Evolutionary conservation across 2,329 filamentous ascomycete species (phyloP).

Genomic region (Apiospora pterosperma): DNA sequence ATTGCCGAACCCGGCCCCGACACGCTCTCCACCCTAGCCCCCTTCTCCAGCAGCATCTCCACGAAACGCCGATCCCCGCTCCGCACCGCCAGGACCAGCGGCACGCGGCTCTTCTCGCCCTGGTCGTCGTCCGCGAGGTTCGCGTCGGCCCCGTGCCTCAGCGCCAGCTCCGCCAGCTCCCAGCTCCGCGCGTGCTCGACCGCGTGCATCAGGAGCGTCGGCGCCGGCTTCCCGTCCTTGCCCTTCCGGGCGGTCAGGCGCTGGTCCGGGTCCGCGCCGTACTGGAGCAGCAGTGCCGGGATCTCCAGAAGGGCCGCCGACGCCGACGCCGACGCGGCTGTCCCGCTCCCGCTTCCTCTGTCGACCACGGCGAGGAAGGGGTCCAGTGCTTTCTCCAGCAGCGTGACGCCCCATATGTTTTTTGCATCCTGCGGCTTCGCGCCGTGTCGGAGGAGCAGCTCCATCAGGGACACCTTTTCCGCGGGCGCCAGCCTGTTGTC

Average conservation of each 20-base stretch:
- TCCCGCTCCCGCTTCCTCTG: neutral
- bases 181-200: neutral
- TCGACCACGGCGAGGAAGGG: neutral
- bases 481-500: neutral
- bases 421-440: neutral
- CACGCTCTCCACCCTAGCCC: neutral
- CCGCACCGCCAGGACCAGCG: slow-evolving; percentile 25
- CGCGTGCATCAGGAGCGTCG: slow-evolving; percentile 7
- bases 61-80: slow-evolving; percentile 25
- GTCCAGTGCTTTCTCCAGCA: neutral
- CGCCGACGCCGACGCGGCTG: slow-evolving; percentile 6
- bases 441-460: neutral
- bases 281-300: slow-evolving; percentile 3
- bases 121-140: slow-evolving; percentile 1
- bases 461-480: neutral
- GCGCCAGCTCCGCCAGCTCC: slow-evolving; percentile 4
- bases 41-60: slow-evolving; percentile 21
- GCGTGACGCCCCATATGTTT: neutral
- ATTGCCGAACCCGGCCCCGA: neutral
- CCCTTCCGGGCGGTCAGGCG: neutral
- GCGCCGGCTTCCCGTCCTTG: neutral
- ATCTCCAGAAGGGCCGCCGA: slow-evolving; percentile 7
- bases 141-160: neutral
- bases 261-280: slow-evolving; percentile 26
- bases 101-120: neutral